Percentiles rank a stretch among this genome's conserved stretches.
Evolutionary conservation across 352 stramenopile species (phyloP).

Genomic region (Phytophthora idaei): DNA sequence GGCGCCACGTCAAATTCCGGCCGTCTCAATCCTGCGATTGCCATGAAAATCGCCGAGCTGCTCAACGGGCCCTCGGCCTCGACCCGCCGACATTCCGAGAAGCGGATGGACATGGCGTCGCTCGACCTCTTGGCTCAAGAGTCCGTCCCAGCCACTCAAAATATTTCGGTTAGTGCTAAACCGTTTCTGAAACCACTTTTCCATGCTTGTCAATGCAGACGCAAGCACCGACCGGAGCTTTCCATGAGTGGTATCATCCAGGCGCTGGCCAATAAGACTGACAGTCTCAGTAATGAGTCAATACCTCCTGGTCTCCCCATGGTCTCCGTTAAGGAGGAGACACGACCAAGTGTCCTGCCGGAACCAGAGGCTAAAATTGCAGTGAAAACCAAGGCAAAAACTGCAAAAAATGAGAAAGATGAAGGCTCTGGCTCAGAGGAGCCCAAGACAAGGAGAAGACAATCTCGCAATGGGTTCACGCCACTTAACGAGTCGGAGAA

Average conservation of each 20-base stretch:
- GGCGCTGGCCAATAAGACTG: slow-evolving; percentile 29
- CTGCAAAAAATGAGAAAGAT: neutral
- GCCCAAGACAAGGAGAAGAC: slow-evolving; percentile 14
- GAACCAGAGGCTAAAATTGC: slow-evolving; percentile 1
- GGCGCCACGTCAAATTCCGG: neutral
- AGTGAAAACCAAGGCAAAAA: slow-evolving; percentile 7
- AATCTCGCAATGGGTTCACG: slow-evolving; percentile 35
- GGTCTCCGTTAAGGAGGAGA: slow-evolving; percentile 16
- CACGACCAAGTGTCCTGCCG: neutral
- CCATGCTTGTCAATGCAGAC: slow-evolving; percentile 23
- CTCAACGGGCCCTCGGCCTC: slow-evolving; percentile 23
- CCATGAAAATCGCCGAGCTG: slow-evolving; percentile 48
- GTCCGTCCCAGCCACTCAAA: slow-evolving; percentile 12
- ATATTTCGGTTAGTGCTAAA: neutral
- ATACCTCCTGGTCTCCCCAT: neutral
- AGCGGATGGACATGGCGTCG: slow-evolving; percentile 63
- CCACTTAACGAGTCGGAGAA: slow-evolving; percentile 63
- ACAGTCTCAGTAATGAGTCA: neutral
- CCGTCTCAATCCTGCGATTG: neutral
- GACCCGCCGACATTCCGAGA: slow-evolving; percentile 12
- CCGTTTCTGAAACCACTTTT: slow-evolving; percentile 1
- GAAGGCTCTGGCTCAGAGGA: slow-evolving; percentile 6
- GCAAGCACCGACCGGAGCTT: slow-evolving; percentile 37
- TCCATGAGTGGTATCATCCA: slow-evolving; percentile 63
- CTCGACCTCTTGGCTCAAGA: slow-evolving; percentile 52